Conservation (phyloP, 331 rosid genomes). For the Quercus phellos region DNA sequence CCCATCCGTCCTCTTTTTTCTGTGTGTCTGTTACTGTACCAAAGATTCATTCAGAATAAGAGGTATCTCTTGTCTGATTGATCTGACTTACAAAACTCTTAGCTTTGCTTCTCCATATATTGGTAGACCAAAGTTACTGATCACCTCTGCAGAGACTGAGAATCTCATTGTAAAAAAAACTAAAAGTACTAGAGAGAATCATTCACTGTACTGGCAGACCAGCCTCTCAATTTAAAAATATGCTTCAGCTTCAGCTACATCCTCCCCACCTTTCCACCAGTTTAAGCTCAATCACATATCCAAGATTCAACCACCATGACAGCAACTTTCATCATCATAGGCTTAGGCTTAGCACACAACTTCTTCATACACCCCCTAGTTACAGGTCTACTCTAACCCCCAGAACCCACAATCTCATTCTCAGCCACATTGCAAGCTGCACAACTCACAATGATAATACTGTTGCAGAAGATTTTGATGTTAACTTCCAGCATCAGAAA, state of each 20-base stretch:
- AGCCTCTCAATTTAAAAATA: not conserved
- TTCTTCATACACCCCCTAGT: not conserved
- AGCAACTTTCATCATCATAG: not conserved
- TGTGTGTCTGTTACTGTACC: no score
- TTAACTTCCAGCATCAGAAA: constrained; percentile 4
- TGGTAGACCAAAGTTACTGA: not conserved
- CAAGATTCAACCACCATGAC: not conserved
- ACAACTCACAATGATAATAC: constrained; percentile 2
- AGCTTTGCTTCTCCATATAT: no score
- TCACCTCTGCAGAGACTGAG: not conserved
- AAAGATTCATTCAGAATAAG: no score
- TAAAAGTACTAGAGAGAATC: not conserved
- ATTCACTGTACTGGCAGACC: not conserved
- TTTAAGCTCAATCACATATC: not conserved
- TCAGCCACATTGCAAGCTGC: not conserved
- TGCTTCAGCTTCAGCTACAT: constrained; percentile 17
- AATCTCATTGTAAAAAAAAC: not conserved
- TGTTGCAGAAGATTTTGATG: not conserved
- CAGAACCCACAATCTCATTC: not conserved
- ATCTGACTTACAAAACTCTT: no score
- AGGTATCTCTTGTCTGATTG: no score
- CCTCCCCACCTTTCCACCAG: constrained; percentile 15
- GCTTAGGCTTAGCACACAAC: not conserved
- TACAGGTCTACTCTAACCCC: not conserved
- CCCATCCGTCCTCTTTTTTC: no score